Evolutionary conservation across 2,329 filamentous ascomycete genomes (phyloP).

Genomic region (Rhinocladiella mackenziei): DNA sequence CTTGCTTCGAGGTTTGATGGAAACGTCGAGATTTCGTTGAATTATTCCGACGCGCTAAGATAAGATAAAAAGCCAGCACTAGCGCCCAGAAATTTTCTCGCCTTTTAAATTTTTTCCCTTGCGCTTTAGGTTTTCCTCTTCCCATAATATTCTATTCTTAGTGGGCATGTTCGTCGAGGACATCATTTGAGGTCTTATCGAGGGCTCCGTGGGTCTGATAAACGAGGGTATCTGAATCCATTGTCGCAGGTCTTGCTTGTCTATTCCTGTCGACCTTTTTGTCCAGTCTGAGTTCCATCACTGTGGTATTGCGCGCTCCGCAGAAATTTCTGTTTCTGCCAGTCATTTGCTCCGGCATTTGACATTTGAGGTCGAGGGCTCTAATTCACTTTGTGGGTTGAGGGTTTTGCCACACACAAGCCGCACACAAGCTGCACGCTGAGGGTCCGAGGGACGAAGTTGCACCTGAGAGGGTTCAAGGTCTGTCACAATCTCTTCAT

Average conservation of each 20-base stretch:
- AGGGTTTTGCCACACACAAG: slow-evolving; percentile 24
- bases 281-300: slow-evolving; percentile 11
- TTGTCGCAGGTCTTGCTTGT: slow-evolving; percentile 24
- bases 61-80: no score
- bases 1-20: no score
- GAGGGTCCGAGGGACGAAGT: slow-evolving; percentile 13
- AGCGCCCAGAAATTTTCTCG: no score
- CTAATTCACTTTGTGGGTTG: slow-evolving; percentile 26
- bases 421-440: slow-evolving; percentile 3
- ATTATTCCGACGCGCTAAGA: no score
- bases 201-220: slow-evolving; percentile 23
- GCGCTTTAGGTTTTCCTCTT: neutral
- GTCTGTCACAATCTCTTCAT: slow-evolving; percentile 8
- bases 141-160: slow-evolving; percentile 18
- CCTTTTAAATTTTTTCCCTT: slow-evolving; percentile 8
- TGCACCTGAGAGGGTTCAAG: slow-evolving; percentile 8
- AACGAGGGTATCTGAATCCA: slow-evolving; percentile 15
- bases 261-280: slow-evolving; percentile 15
- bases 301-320: slow-evolving; percentile 17
- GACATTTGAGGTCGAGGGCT: slow-evolving; percentile 25
- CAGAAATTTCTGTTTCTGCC: slow-evolving; percentile 23
- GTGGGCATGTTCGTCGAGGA: slow-evolving; percentile 25
- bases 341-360: slow-evolving; percentile 21
- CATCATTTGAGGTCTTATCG: slow-evolving; percentile 27
- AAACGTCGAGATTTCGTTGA: no score